Conservation (phyloP, 768 basidiomycete species). For the Termitomyces sp. region DNA sequence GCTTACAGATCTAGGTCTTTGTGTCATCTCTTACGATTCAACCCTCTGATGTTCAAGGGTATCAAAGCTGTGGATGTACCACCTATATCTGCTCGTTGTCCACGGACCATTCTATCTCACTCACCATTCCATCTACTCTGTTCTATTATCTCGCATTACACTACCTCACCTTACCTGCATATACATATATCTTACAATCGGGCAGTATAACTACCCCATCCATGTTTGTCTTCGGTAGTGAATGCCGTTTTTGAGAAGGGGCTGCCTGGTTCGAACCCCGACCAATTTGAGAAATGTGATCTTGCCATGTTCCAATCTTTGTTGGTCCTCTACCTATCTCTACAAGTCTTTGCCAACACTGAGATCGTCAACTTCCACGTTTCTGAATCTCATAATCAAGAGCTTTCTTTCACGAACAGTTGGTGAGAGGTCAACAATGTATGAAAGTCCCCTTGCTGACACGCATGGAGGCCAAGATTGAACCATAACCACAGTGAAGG, state of each 20-base stretch:
- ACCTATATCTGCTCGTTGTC: not conserved
- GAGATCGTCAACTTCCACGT: constrained; percentile 58
- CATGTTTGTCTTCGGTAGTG: not conserved
- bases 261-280: not conserved
- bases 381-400: constrained; percentile 16
- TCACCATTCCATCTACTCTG: not conserved
- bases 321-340: constrained; percentile 1
- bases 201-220: not conserved
- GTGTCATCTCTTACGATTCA: not conserved
- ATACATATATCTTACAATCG: not conserved
- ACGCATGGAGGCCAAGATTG: constrained; percentile 28
- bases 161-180: not conserved
- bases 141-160: not conserved
- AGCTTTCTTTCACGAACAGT: constrained; percentile 14
- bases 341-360: constrained; percentile 44
- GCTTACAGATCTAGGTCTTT: not conserved
- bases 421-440: constrained; percentile 20
- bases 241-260: not conserved
- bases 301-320: constrained; percentile 3
- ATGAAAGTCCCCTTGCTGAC: not conserved
- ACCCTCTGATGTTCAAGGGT: not conserved
- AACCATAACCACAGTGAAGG: constrained; percentile 23
- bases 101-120: not conserved
- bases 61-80: not conserved
- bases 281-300: not conserved